Conservation (phyloP, 805 yeast species). For the Myxozyma sirexii region DNA sequence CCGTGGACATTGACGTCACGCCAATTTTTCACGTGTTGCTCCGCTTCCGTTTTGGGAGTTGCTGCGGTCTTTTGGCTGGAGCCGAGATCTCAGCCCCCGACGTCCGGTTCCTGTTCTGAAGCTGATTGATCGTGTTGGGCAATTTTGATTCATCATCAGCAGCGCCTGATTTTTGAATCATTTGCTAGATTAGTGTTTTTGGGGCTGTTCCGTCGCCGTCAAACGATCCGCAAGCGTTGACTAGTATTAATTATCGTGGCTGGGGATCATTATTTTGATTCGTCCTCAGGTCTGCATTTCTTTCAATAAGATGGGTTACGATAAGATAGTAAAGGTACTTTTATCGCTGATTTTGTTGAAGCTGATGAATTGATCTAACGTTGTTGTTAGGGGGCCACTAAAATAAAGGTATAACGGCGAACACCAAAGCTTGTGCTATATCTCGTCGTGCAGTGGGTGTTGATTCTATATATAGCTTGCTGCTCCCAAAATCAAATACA, state of each 20-base stretch:
- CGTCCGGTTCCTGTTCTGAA: too few relatives aligned
- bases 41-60: neutral
- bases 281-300: too few relatives aligned
- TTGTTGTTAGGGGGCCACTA: slow-evolving; percentile 66
- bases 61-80: neutral
- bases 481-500: slow-evolving; percentile 96
- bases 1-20: neutral
- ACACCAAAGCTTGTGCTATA: neutral
- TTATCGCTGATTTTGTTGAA: neutral
- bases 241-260: too few relatives aligned
- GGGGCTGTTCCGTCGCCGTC: too few relatives aligned
- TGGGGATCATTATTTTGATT: too few relatives aligned
- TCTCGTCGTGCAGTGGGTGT: neutral
- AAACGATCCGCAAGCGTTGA: too few relatives aligned
- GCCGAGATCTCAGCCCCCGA: too few relatives aligned
- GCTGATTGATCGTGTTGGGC: too few relatives aligned
- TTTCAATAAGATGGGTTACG: slow-evolving; percentile 37
- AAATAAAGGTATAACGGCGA: slow-evolving; percentile 55
- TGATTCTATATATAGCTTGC: slow-evolving; percentile 60
- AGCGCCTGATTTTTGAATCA: too few relatives aligned
- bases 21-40: neutral
- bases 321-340: slow-evolving; percentile 67
- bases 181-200: too few relatives aligned
- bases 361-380: neutral
- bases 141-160: too few relatives aligned